Conservation (phyloP, 2,329 filamentous ascomycete genomes). For the Penicillium sp. region DNA sequence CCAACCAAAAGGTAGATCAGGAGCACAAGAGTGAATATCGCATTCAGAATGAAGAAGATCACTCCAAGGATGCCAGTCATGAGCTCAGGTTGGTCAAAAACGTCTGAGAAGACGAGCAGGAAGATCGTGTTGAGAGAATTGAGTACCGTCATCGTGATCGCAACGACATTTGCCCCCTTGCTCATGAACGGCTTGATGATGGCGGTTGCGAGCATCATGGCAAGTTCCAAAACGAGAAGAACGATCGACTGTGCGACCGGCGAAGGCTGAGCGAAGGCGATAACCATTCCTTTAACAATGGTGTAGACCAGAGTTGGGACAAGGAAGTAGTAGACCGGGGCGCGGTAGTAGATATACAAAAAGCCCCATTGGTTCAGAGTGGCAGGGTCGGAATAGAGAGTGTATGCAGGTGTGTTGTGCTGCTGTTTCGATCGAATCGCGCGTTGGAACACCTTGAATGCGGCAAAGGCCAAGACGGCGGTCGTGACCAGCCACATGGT, state of each 20-base stretch:
- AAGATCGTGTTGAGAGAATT: constrained; percentile 91
- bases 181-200: constrained; percentile 95
- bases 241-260: constrained; percentile 74
- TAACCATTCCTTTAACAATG: constrained; percentile 80
- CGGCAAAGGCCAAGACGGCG: constrained; percentile 74
- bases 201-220: constrained; percentile 71
- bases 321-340: constrained; percentile 92
- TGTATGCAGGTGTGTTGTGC: constrained; percentile 95
- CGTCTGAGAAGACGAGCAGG: constrained; percentile 78
- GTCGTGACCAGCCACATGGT: constrained; percentile 83
- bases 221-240: constrained; percentile 79
- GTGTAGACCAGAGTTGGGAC: constrained; percentile 74
- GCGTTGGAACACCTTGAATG: constrained; percentile 83
- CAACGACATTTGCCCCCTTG: constrained; percentile 94
- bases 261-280: constrained; percentile 71
- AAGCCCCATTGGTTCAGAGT: constrained; percentile 97
- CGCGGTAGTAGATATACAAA: constrained; percentile 93
- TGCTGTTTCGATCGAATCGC: constrained; percentile 81
- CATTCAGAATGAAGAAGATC: constrained; percentile 83
- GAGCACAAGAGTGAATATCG: constrained; percentile 75
- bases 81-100: constrained; percentile 78
- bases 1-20: constrained; percentile 77
- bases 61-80: constrained; percentile 87
- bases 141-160: constrained; percentile 82
- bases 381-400: constrained; percentile 88